Base-by-base conservation (phyloP, 2,329 filamentous ascomycete species). In the Endothia cerciana region DNA sequence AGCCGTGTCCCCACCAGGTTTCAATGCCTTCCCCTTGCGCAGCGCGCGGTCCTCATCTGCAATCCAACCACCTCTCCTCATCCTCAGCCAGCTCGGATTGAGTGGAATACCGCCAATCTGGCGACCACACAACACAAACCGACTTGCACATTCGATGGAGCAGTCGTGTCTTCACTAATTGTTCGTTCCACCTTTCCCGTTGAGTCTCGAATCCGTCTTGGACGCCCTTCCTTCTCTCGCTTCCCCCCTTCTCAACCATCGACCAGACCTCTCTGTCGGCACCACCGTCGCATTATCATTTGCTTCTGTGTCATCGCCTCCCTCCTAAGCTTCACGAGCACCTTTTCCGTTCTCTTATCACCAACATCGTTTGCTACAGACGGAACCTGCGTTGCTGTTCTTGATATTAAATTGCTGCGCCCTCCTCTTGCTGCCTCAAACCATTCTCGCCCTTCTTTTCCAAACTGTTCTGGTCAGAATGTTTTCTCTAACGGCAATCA, bases 401-500 rank as follows among this genome's bases (percentile, higher is more conserved):
- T 65, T 60, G 45, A 51, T 40, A 49, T 62, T 40, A 56, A 67
- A 67, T 67, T 63, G 65, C 65, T 67, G 47, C 61, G 62, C 65
- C 60, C 56, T 60, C 59, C 49, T 61, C 65, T 56, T 63, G 62
- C 43, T 61, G 53, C 61, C 60, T 65, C 22, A 55, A 51, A 60
- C 60, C 62, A 56, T 33, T 64, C 49, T 69, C 63, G 60, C 60
- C 59, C 60, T 67, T 69, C 62, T 68, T 56, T 68, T 68, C 40
- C 22, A 66, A 64, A 67, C 65, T 62, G 36, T 59, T 62, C 62
- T 71, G 72, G 62, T 72, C 77, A 81, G 78, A 77, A 81, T 82
- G 76, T 76, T 76, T 77, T 80, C 77, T 87, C 84, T 87, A 86
- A 86, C 84, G 73, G 78, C 81, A 81, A 81, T 79, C 80, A 78